Percentiles rank a stretch among this genome's conserved stretches.
phyloP scores from a whole-genome alignment of 1,139 yeast genomes.

The Geotrichum australiense region DNA sequence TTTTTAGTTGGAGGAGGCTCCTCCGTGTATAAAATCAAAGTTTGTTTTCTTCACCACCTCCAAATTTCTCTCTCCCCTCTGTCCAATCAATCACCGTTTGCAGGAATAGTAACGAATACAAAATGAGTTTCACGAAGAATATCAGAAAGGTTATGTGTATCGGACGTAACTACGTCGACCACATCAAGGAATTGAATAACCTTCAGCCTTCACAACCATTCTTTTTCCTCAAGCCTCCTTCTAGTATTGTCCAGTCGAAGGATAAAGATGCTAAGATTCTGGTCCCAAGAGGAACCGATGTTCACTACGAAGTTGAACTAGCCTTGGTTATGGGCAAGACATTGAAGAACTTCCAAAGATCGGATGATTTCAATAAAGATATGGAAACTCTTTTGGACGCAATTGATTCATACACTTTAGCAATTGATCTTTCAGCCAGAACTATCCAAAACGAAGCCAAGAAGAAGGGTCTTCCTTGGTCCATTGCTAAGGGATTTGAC shows the following conservation, averaged over 20 bases:
- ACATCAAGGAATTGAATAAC: constrained; percentile 82
- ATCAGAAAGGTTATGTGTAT: constrained; percentile 86
- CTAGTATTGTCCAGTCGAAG: constrained; percentile 43
- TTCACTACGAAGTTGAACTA: constrained; percentile 90
- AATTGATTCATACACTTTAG: constrained; percentile 78
- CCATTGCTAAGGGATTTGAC: constrained; percentile 93
- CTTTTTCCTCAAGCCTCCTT: constrained; percentile 77
- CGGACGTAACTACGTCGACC: constrained; percentile 95
- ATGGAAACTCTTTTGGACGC: constrained; percentile 41
- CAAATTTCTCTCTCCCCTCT: not conserved
- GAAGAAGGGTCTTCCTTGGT: constrained; percentile 92
- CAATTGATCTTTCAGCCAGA: constrained; percentile 91
- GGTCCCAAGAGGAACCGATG: constrained; percentile 72
- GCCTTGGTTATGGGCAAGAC: constrained; percentile 67
- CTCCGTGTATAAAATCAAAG: no score
- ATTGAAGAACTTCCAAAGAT: constrained; percentile 51
- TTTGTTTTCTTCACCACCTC: no score
- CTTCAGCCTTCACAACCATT: constrained; percentile 71
- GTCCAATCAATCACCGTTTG: not conserved
- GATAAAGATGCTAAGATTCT: constrained; percentile 58
- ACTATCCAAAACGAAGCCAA: constrained; percentile 95
- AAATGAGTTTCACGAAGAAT: constrained; percentile 20
- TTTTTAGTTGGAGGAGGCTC: no score
- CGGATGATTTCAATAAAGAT: constrained; percentile 56
- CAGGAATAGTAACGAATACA: not conserved